Percentiles rank a stretch among this genome's conserved stretches.
phyloP scores from a whole-genome alignment of 163 green algal species.

The Chlamydomonas reinhardtii region DNA sequence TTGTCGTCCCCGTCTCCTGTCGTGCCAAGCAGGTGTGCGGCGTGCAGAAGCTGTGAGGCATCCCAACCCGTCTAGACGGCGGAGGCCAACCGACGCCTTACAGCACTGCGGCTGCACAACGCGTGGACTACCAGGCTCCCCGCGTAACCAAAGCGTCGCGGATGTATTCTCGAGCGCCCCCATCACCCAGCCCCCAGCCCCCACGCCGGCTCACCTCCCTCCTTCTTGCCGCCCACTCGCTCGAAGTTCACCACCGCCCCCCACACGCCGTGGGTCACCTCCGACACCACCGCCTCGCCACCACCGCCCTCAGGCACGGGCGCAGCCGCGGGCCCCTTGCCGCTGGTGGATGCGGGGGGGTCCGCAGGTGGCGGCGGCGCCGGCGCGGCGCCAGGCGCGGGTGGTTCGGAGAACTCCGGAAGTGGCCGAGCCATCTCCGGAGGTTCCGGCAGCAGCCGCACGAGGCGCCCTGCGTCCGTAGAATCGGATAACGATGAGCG shows the following conservation, averaged over 20 bases:
- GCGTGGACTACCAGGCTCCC: too few species aligned
- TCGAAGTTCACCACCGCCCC: constrained; percentile 86
- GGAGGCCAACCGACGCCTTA: too few species aligned
- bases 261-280: constrained; percentile 64
- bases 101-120: too few species aligned
- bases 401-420: constrained; percentile 47
- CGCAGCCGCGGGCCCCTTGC: background rate
- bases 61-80: too few species aligned
- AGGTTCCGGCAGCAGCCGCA: constrained; percentile 52
- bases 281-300: constrained; percentile 38
- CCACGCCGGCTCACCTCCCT: background rate
- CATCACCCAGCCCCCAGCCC: too few species aligned
- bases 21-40: too few species aligned
- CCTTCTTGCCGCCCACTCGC: constrained; percentile 65
- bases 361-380: background rate
- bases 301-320: background rate
- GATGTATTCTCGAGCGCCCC: background rate
- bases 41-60: too few species aligned
- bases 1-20: background rate
- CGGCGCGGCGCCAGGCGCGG: background rate
- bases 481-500: too few species aligned
- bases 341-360: background rate
- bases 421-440: constrained; percentile 35
- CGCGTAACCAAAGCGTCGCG: too few species aligned
- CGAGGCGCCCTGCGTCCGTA: constrained; percentile 28